Evolutionary conservation across 2,329 filamentous ascomycete species (phyloP).

Genomic region (Sarocladium brachiariae): DNA sequence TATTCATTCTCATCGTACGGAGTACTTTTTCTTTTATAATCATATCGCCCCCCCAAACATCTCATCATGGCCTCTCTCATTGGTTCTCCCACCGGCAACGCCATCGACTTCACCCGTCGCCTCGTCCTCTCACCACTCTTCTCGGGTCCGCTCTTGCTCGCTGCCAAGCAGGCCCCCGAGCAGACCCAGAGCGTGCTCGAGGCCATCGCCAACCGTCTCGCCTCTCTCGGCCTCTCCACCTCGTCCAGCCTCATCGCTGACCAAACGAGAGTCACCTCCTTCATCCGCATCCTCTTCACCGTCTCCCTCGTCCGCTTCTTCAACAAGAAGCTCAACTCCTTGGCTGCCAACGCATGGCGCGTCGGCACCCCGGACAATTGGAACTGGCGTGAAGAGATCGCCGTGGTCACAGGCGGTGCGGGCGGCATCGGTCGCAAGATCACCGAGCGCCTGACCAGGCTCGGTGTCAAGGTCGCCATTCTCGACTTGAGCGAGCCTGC

Average conservation of each 20-base stretch:
- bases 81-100: slow-evolving; percentile 3
- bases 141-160: slow-evolving; percentile 1
- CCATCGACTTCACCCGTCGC: slow-evolving; percentile 1
- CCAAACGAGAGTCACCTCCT: background rate
- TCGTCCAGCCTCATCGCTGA: background rate
- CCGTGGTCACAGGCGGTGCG: slow-evolving; percentile 65
- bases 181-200: background rate
- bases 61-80: slow-evolving; percentile 8
- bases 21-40: background rate
- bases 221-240: background rate
- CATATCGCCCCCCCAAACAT: background rate
- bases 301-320: slow-evolving; percentile 11
- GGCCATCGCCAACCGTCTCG: background rate
- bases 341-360: slow-evolving; percentile 14
- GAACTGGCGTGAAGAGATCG: slow-evolving; percentile 30
- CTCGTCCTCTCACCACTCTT: slow-evolving; percentile 1
- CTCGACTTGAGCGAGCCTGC: slow-evolving; percentile 45
- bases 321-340: slow-evolving; percentile 13
- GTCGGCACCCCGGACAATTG: slow-evolving; percentile 11
- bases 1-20: background rate
- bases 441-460: slow-evolving; percentile 51
- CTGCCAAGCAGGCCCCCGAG: background rate
- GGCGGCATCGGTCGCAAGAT: slow-evolving; percentile 61
- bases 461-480: slow-evolving; percentile 58
- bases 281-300: slow-evolving; percentile 12